phyloP scores from a whole-genome alignment of 1,284 basidiomycete genomes.

The Ustilago bromivora region DNA sequence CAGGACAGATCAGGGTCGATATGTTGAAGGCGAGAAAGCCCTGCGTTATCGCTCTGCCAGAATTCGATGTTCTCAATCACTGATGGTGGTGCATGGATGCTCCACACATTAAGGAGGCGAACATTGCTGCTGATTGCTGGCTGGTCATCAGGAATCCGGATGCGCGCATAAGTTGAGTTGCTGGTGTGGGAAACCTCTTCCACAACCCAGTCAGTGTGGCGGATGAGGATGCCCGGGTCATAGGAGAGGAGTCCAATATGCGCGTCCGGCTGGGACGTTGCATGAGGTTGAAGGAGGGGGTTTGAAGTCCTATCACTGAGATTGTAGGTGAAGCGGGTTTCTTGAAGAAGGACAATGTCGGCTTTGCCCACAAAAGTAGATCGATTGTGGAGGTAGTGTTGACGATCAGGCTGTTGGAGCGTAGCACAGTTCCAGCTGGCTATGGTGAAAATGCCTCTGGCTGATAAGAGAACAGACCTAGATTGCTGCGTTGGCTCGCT shows the following conservation, averaged over 20 bases:
- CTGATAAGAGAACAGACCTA: not conserved
- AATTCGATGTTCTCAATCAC: not conserved
- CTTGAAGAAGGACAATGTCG: constrained; percentile 9
- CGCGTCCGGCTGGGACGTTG: not conserved
- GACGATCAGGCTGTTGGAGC: not conserved
- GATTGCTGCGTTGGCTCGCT: not conserved
- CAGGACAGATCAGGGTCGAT: not conserved
- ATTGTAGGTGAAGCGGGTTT: not conserved
- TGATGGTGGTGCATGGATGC: constrained; percentile 11
- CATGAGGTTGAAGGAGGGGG: constrained; percentile 9
- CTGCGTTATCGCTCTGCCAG: constrained; percentile 5
- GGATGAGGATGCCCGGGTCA: constrained; percentile 10
- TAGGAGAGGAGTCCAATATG: constrained; percentile 4
- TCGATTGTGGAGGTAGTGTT: constrained; percentile 4
- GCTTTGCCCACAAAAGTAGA: constrained; percentile 6
- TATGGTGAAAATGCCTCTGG: constrained; percentile 1
- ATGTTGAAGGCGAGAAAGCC: not conserved
- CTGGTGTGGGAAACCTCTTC: not conserved
- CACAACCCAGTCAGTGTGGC: constrained; percentile 5
- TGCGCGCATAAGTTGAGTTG: not conserved
- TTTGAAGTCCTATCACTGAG: not conserved
- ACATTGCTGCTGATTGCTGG: constrained; percentile 6
- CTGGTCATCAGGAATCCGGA: not conserved
- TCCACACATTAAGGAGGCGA: constrained; percentile 10
- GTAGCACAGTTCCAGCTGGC: constrained; percentile 14